Conservation (phyloP, 1,139 yeast genomes). For the Suhomyces chickasaworum region DNA sequence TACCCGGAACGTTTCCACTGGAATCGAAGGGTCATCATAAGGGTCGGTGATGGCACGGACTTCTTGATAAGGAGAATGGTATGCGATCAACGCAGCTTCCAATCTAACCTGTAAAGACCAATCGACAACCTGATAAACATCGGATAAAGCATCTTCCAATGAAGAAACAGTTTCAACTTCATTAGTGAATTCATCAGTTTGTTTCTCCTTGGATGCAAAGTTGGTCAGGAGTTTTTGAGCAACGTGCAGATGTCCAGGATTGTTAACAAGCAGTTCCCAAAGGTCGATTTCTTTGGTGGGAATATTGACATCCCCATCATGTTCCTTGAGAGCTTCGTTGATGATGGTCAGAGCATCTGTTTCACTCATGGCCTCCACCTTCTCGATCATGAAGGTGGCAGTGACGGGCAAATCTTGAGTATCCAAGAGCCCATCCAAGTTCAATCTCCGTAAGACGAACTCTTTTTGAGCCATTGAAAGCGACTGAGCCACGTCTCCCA, state of each 20-base stretch:
- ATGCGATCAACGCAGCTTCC: constrained; percentile 39
- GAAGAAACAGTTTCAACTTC: background rate
- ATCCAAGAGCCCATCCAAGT: constrained; percentile 28
- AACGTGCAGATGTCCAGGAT: background rate
- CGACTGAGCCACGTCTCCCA: constrained; percentile 30
- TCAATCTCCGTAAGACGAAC: constrained; percentile 30
- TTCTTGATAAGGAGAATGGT: constrained; percentile 64
- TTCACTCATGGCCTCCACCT: constrained; percentile 20
- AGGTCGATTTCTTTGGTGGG: constrained; percentile 22
- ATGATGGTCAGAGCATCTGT: constrained; percentile 24
- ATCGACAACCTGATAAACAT: constrained; percentile 12
- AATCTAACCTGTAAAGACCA: constrained; percentile 20
- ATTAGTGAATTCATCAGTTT: background rate
- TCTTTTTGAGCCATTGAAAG: constrained; percentile 31
- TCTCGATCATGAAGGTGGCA: constrained; percentile 26
- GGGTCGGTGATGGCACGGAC: constrained; percentile 61
- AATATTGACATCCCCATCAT: constrained; percentile 28
- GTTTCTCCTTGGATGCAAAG: background rate
- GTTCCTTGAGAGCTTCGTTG: constrained; percentile 20
- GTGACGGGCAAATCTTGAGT: constrained; percentile 37
- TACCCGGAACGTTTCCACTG: constrained; percentile 59
- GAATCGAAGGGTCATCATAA: constrained; percentile 49
- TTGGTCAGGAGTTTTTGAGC: background rate
- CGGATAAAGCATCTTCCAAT: background rate
- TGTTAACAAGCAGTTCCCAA: constrained; percentile 5